Percentiles rank a stretch among this genome's conserved stretches.
Evolutionary conservation across 805 yeast genomes (phyloP).

Genomic region (Barnettozyma salicaria): DNA sequence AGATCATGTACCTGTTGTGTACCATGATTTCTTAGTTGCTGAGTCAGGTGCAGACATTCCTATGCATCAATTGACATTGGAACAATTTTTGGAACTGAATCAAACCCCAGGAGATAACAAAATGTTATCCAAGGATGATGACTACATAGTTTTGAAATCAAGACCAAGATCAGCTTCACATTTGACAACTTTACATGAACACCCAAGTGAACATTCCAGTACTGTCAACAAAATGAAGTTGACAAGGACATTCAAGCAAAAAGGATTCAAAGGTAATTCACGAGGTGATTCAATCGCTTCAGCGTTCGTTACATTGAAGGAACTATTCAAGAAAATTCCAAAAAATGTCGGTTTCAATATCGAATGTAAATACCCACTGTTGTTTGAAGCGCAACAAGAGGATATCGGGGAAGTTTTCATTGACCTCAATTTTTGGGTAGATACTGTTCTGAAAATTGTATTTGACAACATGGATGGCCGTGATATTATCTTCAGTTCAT

Average conservation of each 20-base stretch:
- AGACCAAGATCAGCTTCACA: slow-evolving; percentile 26
- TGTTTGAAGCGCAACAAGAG: slow-evolving; percentile 85
- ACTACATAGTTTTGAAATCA: slow-evolving; percentile 18
- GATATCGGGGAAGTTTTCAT: slow-evolving; percentile 80
- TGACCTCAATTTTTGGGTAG: slow-evolving; percentile 84
- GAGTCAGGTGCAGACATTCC: slow-evolving; percentile 96
- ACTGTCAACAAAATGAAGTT: slow-evolving; percentile 77
- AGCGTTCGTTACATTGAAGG: slow-evolving; percentile 82
- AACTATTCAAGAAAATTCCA: slow-evolving; percentile 77
- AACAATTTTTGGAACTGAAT: slow-evolving; percentile 67
- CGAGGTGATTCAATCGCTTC: slow-evolving; percentile 89
- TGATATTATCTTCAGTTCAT: slow-evolving; percentile 85
- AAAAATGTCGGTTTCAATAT: slow-evolving; percentile 85
- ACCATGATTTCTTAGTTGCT: slow-evolving; percentile 91
- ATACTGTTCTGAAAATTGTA: slow-evolving; percentile 73
- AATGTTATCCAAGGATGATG: slow-evolving; percentile 23
- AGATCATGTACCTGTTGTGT: slow-evolving; percentile 85
- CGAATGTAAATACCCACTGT: slow-evolving; percentile 92
- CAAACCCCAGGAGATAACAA: slow-evolving; percentile 21
- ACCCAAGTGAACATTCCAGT: too few species aligned
- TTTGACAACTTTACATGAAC: slow-evolving; percentile 5
- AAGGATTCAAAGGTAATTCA: slow-evolving; percentile 88
- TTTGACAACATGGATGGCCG: slow-evolving; percentile 75
- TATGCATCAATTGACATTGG: slow-evolving; percentile 86
- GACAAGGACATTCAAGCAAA: slow-evolving; percentile 82